Evolutionary conservation across 2,329 filamentous ascomycete species (phyloP).

Genomic region (Phialophora expanda): DNA sequence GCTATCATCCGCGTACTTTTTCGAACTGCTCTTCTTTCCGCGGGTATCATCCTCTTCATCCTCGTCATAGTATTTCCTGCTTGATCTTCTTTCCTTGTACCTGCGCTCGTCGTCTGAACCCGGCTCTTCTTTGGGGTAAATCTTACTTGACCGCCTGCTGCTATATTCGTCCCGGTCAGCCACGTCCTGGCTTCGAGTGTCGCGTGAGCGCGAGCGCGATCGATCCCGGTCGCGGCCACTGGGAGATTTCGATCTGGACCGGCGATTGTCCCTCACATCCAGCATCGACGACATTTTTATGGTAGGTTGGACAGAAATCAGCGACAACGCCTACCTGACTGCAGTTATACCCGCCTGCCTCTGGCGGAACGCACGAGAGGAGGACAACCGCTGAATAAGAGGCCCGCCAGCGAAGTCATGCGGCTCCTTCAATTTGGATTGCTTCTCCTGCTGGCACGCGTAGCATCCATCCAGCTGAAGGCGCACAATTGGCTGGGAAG

Average conservation of each 20-base stretch:
- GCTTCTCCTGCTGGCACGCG: constrained; percentile 16
- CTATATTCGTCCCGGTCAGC: constrained; percentile 39
- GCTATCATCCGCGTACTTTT: constrained; percentile 40
- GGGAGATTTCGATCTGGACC: constrained; percentile 54
- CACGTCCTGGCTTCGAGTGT: constrained; percentile 45
- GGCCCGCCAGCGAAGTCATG: constrained; percentile 21
- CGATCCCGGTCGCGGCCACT: constrained; percentile 45
- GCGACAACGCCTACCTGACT: constrained; percentile 4
- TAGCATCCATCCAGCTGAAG: constrained; percentile 9
- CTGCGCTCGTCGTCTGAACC: constrained; percentile 36
- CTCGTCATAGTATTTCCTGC: constrained; percentile 42
- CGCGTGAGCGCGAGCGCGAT: constrained; percentile 53
- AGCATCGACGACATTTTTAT: constrained; percentile 34
- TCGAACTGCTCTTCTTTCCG: constrained; percentile 37
- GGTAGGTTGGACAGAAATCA: background rate
- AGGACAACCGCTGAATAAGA: constrained; percentile 14
- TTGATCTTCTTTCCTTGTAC: constrained; percentile 32
- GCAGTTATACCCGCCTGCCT: background rate
- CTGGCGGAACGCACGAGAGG: constrained; percentile 1
- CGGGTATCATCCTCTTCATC: constrained; percentile 42
- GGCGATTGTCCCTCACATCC: constrained; percentile 39
- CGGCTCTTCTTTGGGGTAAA: constrained; percentile 42
- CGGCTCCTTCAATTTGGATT: constrained; percentile 13
- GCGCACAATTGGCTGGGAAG: constrained; percentile 25
- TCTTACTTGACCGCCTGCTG: constrained; percentile 29